Conservation (phyloP, 495 filamentous ascomycete genomes). For the Daldinia bambusicola region DNA sequence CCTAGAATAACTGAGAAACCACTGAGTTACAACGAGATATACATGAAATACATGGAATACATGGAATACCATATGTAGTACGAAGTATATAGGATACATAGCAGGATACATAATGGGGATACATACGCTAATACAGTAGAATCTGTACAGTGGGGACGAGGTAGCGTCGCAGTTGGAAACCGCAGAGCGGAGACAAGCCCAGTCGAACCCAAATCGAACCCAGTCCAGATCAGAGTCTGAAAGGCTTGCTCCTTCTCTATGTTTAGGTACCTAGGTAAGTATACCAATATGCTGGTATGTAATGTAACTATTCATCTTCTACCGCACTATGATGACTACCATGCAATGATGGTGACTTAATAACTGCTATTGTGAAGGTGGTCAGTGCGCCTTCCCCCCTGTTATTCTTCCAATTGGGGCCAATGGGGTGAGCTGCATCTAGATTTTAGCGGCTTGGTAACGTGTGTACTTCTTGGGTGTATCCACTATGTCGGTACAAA, state of each 20-base stretch:
- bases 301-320: not conserved
- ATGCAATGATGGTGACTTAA: slow-evolving; percentile 23
- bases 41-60: too few relatives aligned
- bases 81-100: too few relatives aligned
- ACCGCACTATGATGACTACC: not conserved
- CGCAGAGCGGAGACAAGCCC: slow-evolving; percentile 32
- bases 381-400: slow-evolving; percentile 17
- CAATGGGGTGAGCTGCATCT: slow-evolving; percentile 34
- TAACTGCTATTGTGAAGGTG: not conserved
- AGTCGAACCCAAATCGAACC: slow-evolving; percentile 29
- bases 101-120: too few relatives aligned
- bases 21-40: too few relatives aligned
- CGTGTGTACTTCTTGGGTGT: too few relatives aligned
- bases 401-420: slow-evolving; percentile 13
- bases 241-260: not conserved
- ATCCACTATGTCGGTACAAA: not conserved
- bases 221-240: slow-evolving; percentile 30
- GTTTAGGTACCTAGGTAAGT: not conserved
- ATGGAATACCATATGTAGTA: too few relatives aligned
- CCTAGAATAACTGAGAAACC: too few relatives aligned
- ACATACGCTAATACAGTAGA: not conserved
- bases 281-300: too few relatives aligned
- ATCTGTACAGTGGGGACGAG: slow-evolving; percentile 16
- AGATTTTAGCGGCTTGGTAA: not conserved
- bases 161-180: slow-evolving; percentile 34